Percentiles rank a stretch among this genome's conserved stretches.
Evolutionary conservation across 169 alveolate genomes (phyloP).

Genomic region (Theileria parva): DNA sequence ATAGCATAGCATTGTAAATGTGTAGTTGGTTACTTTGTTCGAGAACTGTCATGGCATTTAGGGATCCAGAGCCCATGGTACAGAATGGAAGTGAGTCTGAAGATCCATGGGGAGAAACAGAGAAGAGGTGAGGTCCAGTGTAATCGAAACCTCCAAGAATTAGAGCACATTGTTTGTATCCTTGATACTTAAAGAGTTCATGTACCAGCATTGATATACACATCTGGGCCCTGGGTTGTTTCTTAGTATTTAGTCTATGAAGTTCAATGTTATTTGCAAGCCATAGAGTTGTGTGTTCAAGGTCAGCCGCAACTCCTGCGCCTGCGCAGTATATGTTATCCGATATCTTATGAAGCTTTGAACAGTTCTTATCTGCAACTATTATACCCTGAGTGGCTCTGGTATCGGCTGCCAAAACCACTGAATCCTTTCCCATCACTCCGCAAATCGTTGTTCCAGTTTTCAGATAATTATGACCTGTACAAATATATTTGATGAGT

Average conservation of each 20-base stretch:
- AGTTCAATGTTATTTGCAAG: constrained; percentile 88
- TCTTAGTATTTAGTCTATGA: constrained; percentile 89
- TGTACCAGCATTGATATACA: constrained; percentile 86
- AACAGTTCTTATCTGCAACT: constrained; percentile 96
- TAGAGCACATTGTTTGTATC: constrained; percentile 95
- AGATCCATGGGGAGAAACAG: constrained; percentile 96
- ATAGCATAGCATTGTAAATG: background rate
- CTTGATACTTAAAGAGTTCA: constrained; percentile 91
- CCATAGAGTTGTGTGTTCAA: constrained; percentile 92
- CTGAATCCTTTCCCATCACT: constrained; percentile 90
- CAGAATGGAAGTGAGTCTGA: constrained; percentile 88
- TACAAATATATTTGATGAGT: background rate
- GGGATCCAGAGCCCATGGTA: constrained; percentile 98
- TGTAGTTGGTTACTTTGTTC: constrained; percentile 81
- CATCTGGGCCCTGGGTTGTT: constrained; percentile 87
- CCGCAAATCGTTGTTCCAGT: constrained; percentile 99
- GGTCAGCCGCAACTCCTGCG: constrained; percentile 99
- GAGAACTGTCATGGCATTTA: constrained; percentile 95
- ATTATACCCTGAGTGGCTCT: constrained; percentile 97
- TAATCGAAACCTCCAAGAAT: constrained; percentile 97
- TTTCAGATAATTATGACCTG: constrained; percentile 65
- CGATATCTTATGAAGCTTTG: constrained; percentile 93
- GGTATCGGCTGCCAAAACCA: constrained; percentile 98
- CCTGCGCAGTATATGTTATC: constrained; percentile 97
- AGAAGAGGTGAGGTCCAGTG: constrained; percentile 93